Percentiles rank a stretch among this genome's conserved stretches.
These are phyloP conservation scores for Cutaneotrichosporon cutaneum DNA, from an alignment of 1,284 basidiomycete species.

Conservation along the genomic window DNA sequence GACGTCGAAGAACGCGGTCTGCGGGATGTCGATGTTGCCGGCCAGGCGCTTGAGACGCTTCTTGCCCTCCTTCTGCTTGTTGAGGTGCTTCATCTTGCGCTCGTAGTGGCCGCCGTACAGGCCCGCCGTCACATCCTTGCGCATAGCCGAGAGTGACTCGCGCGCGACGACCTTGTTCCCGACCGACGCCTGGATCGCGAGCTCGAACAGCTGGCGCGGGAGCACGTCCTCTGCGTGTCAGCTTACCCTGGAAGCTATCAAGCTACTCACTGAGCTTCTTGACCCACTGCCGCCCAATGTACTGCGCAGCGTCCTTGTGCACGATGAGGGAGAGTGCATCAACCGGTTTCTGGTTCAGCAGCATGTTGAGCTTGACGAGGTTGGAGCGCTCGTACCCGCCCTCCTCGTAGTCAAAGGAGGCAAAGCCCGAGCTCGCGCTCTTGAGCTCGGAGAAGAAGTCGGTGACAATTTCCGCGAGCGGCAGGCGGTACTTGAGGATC, in stretches of 20 bases:
- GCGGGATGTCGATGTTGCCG: conserved; percentile 82
- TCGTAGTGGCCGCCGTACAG: conserved; percentile 92
- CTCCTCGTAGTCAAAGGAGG: conserved; percentile 92
- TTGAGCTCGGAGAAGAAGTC: conserved; percentile 92
- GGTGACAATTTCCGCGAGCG: conserved; percentile 80
- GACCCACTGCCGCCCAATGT: conserved; percentile 75
- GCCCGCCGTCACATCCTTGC: conserved; percentile 93
- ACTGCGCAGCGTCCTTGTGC: conserved; percentile 66
- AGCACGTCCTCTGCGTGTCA: conserved; percentile 73
- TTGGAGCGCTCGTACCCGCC: conserved; percentile 78
- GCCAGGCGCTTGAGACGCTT: conserved; percentile 73
- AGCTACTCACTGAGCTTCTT: conserved; percentile 76
- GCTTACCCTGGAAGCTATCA: not conserved
- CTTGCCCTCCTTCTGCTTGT: conserved; percentile 91
- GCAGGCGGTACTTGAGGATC: conserved; percentile 76
- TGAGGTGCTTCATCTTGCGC: conserved; percentile 84
- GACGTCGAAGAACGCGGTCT: conserved; percentile 86
- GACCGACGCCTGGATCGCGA: conserved; percentile 76
- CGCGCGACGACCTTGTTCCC: conserved; percentile 85
- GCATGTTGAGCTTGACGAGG: conserved; percentile 82
- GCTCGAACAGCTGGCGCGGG: conserved; percentile 88
- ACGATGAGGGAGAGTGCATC: conserved; percentile 90
- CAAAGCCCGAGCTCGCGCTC: conserved; percentile 77
- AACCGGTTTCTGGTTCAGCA: conserved; percentile 80
- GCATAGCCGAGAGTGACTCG: conserved; percentile 78